Percentiles rank a stretch among this genome's conserved stretches.
phyloP scores from a whole-genome alignment of 495 filamentous ascomycete genomes.

The Aspergillus indologenus region DNA sequence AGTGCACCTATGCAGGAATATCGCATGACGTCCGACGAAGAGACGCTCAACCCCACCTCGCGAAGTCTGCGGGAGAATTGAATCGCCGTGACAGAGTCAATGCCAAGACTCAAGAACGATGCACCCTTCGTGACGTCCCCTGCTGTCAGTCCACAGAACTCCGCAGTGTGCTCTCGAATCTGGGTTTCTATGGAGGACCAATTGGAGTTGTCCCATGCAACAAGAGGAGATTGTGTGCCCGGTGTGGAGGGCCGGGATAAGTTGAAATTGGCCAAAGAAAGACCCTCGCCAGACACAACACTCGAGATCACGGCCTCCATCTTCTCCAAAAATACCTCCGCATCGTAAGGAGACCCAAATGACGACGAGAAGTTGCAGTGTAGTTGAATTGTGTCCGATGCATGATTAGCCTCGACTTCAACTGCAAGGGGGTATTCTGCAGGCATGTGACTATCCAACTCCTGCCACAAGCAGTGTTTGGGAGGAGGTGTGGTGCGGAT shows the following conservation, averaged over 20 bases:
- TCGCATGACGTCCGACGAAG: conserved; percentile 37
- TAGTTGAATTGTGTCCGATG: conserved; percentile 16
- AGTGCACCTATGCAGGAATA: conserved; percentile 30
- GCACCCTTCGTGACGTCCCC: conserved; percentile 24
- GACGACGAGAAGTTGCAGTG: conserved; percentile 24
- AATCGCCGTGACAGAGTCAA: conserved; percentile 38
- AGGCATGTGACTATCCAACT: conserved; percentile 32
- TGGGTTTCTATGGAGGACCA: conserved; percentile 25
- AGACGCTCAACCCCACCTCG: conserved; percentile 22
- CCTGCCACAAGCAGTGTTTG: conserved; percentile 24
- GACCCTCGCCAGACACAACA: conserved; percentile 24
- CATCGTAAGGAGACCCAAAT: conserved; percentile 21
- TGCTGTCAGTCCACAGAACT: conserved; percentile 19
- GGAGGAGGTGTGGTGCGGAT: conserved; percentile 16
- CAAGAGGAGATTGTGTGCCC: conserved; percentile 1
- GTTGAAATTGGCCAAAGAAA: conserved; percentile 24
- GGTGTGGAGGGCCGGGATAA: conserved; percentile 7
- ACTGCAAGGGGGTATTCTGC: conserved; percentile 35
- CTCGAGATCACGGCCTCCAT: conserved; percentile 30
- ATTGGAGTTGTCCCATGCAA: conserved; percentile 19
- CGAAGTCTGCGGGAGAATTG: conserved; percentile 30
- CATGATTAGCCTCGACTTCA: conserved; percentile 29
- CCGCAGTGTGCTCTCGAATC: conserved; percentile 20
- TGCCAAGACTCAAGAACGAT: conserved; percentile 34
- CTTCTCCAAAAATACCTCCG: conserved; percentile 28